These are phyloP conservation scores for Stenogyne calaminthoides DNA, from an alignment of 305 asterid genomes.

Conservation along the genomic window DNA sequence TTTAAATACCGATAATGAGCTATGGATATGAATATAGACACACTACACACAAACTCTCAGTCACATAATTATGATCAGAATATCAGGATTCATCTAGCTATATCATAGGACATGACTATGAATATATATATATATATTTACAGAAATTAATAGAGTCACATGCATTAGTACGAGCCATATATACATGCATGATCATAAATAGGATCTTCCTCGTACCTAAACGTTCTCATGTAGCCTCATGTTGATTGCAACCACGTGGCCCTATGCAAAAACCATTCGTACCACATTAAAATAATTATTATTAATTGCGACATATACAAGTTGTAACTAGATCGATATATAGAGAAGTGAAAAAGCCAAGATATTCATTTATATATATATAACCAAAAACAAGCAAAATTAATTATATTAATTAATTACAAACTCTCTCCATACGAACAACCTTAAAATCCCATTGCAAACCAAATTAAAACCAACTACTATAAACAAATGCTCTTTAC, in stretches of 20 bases:
- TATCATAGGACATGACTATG: background rate
- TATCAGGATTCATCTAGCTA: background rate
- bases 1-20: background rate
- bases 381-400: background rate
- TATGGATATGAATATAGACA: background rate
- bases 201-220: conserved; percentile 14
- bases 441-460: background rate
- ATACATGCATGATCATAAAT: background rate
- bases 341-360: background rate
- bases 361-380: background rate
- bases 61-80: background rate
- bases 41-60: background rate
- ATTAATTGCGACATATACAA: background rate
- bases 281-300: too few species aligned
- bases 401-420: background rate
- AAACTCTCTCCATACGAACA: background rate
- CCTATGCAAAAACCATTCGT: background rate
- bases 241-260: conserved; percentile 21
- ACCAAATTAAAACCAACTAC: background rate
- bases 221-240: conserved; percentile 10
- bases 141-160: too few species aligned
- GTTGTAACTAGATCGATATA: background rate
- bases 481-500: too few species aligned
- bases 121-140: too few species aligned
- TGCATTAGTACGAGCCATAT: background rate